Evolutionary conservation across 2,329 filamentous ascomycete species (phyloP).

Genomic region (Penicillium brevicompactum): DNA sequence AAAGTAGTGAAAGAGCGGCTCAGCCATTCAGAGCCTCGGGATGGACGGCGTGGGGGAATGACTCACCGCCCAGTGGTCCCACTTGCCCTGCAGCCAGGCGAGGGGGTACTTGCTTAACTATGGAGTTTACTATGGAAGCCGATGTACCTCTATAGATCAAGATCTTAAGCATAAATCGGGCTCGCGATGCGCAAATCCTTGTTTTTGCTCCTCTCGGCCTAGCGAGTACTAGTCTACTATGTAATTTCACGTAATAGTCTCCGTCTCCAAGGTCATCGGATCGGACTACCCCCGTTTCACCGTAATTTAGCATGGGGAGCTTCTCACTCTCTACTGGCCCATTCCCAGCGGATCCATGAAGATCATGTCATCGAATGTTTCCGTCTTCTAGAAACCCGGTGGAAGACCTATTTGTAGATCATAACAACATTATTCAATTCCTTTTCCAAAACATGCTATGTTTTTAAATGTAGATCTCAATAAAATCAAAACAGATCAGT

Average conservation of each 20-base stretch:
- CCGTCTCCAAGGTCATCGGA: background rate
- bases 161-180: background rate
- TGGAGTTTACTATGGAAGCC: constrained; percentile 1
- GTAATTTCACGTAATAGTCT: background rate
- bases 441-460: background rate
- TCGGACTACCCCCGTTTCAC: background rate
- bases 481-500: constrained; percentile 65
- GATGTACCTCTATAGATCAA: background rate
- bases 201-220: background rate
- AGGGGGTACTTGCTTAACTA: constrained; percentile 5
- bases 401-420: background rate
- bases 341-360: constrained; percentile 3
- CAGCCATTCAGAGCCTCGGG: constrained; percentile 23
- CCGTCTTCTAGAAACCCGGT: constrained; percentile 2
- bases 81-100: constrained; percentile 1
- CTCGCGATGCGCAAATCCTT: background rate
- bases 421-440: constrained; percentile 3
- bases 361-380: constrained; percentile 6
- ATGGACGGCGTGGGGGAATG: constrained; percentile 26
- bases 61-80: constrained; percentile 9
- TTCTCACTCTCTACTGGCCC: constrained; percentile 1
- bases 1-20: constrained; percentile 16
- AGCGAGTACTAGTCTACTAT: background rate
- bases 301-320: background rate
- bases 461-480: background rate